Evolutionary conservation across 306 rosid genomes (phyloP).

Genomic region (Quercus parvula): DNA sequence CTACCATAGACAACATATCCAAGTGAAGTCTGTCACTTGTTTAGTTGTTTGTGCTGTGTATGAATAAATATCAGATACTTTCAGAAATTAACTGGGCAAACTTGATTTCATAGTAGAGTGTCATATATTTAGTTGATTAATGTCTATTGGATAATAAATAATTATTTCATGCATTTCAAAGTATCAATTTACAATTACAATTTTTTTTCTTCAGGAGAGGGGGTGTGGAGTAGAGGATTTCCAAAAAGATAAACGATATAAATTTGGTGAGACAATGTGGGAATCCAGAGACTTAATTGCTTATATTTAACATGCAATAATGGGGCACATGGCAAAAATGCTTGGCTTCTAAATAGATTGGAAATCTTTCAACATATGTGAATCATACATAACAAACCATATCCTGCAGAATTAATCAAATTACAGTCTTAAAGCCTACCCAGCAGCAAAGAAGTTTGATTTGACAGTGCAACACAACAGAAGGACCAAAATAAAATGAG

Average conservation of each 20-base stretch:
- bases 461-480: background rate
- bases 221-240: background rate
- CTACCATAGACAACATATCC: background rate
- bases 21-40: too few relatives aligned
- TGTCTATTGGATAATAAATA: too few relatives aligned
- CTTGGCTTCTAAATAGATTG: background rate
- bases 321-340: background rate
- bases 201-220: too few relatives aligned
- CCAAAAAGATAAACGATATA: background rate
- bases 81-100: background rate
- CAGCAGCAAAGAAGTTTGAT: background rate
- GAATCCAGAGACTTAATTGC: background rate
- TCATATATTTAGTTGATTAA: too few relatives aligned
- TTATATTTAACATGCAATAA: background rate
- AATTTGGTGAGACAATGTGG: background rate
- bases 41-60: too few relatives aligned
- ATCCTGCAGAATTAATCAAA: background rate
- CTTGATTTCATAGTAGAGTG: background rate
- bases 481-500: background rate
- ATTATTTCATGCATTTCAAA: background rate
- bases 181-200: background rate
- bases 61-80: too few relatives aligned
- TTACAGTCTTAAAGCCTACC: background rate
- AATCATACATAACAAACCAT: background rate
- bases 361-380: background rate